Evolutionary conservation across 83 land plant genomes (phyloP).

Genomic region (Picea engelmannii): DNA sequence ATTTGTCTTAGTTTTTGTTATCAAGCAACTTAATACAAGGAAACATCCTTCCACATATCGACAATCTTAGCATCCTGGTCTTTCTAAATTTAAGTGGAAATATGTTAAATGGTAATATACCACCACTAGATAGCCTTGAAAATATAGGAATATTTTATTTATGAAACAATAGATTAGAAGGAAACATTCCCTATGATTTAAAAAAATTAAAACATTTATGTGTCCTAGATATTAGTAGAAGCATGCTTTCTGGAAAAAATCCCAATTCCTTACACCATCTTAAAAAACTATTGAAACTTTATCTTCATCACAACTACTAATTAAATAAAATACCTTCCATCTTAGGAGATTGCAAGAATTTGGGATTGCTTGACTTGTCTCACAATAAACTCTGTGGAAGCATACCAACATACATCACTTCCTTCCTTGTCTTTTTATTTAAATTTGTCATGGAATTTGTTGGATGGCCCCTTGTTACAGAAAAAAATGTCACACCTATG

Average conservation of each 20-base stretch:
- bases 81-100: neutral
- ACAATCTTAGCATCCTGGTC: neutral
- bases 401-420: constrained; percentile 37
- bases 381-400: constrained; percentile 41
- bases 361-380: constrained; percentile 47
- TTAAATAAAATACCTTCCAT: constrained; percentile 43
- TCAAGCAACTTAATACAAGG: neutral
- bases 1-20: accelerated
- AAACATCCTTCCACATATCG: neutral
- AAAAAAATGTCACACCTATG: too few species aligned
- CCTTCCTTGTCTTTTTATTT: constrained; percentile 29
- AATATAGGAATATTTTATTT: neutral
- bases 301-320: constrained; percentile 38
- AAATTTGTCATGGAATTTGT: constrained; percentile 5
- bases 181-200: constrained; percentile 1
- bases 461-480: neutral
- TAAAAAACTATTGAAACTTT: constrained; percentile 20
- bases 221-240: neutral
- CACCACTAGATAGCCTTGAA: neutral
- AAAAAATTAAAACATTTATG: neutral
- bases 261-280: neutral
- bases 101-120: constrained; percentile 15
- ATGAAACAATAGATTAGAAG: neutral
- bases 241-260: neutral
- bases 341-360: constrained; percentile 6